Conservation (phyloP, 2,329 filamentous ascomycete genomes). For the Thelonectria discophora region DNA sequence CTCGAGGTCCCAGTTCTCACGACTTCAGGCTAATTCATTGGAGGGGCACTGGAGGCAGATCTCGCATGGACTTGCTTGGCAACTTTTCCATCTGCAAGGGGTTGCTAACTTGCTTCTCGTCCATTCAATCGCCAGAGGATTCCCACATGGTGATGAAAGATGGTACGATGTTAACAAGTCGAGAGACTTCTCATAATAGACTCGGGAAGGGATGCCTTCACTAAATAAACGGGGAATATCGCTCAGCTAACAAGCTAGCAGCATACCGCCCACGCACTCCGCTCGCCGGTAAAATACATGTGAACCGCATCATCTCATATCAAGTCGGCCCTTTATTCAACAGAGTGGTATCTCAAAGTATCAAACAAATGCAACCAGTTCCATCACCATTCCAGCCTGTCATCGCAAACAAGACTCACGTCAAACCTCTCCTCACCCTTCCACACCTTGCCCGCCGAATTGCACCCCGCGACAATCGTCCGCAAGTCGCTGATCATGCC, state of each 20-base stretch:
- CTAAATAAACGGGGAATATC: neutral
- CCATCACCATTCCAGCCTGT: constrained; percentile 62
- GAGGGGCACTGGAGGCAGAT: constrained; percentile 7
- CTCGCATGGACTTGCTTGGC: constrained; percentile 1
- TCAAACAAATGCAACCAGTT: constrained; percentile 17
- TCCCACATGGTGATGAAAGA: neutral
- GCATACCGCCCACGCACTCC: no score
- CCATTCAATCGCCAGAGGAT: neutral
- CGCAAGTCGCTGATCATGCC: constrained; percentile 68
- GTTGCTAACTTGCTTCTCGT: no score
- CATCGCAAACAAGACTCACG: constrained; percentile 67
- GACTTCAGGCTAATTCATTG: constrained; percentile 40
- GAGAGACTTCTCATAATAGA: neutral
- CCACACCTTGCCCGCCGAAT: constrained; percentile 64
- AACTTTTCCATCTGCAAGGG: no score
- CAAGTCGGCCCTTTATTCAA: constrained; percentile 3
- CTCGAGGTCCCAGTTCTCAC: constrained; percentile 27
- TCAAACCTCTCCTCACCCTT: constrained; percentile 64
- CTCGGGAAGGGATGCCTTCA: no score
- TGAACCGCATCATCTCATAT: neutral
- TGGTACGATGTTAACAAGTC: constrained; percentile 13
- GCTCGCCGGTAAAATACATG: no score
- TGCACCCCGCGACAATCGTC: constrained; percentile 61
- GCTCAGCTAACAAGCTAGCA: no score
- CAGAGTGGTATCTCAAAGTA: constrained; percentile 37